These are phyloP conservation scores for Auricularia sp. DNA, from an alignment of 768 basidiomycete genomes.

Conservation along the genomic window DNA sequence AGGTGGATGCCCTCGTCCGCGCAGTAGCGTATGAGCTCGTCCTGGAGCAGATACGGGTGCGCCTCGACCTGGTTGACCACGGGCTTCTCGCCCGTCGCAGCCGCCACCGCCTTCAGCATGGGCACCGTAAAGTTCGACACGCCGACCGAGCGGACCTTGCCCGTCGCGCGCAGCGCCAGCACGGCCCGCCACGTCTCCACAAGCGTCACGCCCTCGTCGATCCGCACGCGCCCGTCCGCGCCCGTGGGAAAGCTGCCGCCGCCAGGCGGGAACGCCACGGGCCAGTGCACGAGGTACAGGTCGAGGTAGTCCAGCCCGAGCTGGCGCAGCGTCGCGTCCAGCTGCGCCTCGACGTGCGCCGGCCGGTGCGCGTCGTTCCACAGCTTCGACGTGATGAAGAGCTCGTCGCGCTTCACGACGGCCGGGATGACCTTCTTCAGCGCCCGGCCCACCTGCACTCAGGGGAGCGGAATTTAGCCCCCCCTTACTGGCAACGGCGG, in stretches of 20 bases:
- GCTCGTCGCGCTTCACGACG: conserved; percentile 68
- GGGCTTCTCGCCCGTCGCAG: conserved; percentile 63
- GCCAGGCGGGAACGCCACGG: conserved; percentile 54
- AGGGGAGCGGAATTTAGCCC: not conserved
- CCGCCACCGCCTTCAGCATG: conserved; percentile 55
- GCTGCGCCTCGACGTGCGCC: conserved; percentile 55
- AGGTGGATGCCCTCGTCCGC: conserved; percentile 61
- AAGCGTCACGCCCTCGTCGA: conserved; percentile 51
- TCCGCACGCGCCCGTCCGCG: conserved; percentile 34
- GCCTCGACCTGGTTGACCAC: conserved; percentile 75
- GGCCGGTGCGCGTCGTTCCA: conserved; percentile 72
- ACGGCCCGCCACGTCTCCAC: conserved; percentile 79
- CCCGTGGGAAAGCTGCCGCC: conserved; percentile 45
- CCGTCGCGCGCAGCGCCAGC: conserved; percentile 53
- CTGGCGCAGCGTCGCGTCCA: conserved; percentile 64
- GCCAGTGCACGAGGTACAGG: conserved; percentile 77
- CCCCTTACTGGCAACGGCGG: too few species aligned
- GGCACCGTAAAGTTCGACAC: conserved; percentile 73
- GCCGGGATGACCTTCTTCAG: conserved; percentile 68
- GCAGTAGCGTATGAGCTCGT: conserved; percentile 61
- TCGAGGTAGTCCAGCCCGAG: conserved; percentile 72
- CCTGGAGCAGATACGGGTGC: conserved; percentile 71
- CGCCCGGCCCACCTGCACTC: conserved; percentile 44
- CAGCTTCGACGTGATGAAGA: conserved; percentile 74
- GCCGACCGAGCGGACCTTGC: conserved; percentile 65